These are phyloP conservation scores for Helicocarpus griseus DNA, from an alignment of 2,329 filamentous ascomycete species.

Conservation along the genomic window DNA sequence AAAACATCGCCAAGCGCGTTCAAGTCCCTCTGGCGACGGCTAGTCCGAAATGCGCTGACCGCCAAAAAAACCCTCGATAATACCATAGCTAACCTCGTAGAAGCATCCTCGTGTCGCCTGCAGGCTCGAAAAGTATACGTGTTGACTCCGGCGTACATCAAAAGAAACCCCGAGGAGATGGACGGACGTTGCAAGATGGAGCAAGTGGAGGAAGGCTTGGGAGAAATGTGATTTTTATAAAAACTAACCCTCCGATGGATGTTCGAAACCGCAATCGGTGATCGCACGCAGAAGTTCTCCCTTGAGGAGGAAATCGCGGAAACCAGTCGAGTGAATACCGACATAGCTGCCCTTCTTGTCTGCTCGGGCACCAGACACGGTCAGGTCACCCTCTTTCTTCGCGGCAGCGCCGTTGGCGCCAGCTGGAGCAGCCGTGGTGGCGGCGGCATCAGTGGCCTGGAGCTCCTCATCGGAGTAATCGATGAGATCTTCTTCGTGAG, in stretches of 20 bases:
- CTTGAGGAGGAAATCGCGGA: slow-evolving; percentile 98
- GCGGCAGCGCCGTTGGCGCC: slow-evolving; percentile 49
- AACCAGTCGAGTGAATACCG: slow-evolving; percentile 95
- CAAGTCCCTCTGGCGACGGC: neutral
- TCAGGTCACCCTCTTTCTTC: slow-evolving; percentile 74
- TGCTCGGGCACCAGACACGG: slow-evolving; percentile 60
- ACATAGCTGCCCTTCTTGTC: slow-evolving; percentile 99
- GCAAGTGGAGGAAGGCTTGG: slow-evolving; percentile 51
- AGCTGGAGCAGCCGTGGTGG: slow-evolving; percentile 51
- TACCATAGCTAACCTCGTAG: slow-evolving; percentile 17
- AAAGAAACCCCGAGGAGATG: slow-evolving; percentile 41
- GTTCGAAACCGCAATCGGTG: slow-evolving; percentile 99
- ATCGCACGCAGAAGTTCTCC: slow-evolving; percentile 97
- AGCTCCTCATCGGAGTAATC: slow-evolving; percentile 99
- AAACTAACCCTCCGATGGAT: slow-evolving; percentile 99
- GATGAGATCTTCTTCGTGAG: slow-evolving; percentile 97
- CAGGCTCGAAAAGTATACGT: slow-evolving; percentile 20
- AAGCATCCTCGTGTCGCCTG: slow-evolving; percentile 31
- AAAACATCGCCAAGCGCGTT: neutral
- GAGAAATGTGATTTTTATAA: slow-evolving; percentile 44
- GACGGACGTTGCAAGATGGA: slow-evolving; percentile 53
- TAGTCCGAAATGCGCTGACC: neutral
- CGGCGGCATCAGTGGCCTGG: slow-evolving; percentile 72
- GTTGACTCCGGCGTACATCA: slow-evolving; percentile 10
- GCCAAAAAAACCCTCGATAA: neutral